Base-by-base conservation (phyloP, 129 eudicot genomes). In the Lonicera japonica region DNA sequence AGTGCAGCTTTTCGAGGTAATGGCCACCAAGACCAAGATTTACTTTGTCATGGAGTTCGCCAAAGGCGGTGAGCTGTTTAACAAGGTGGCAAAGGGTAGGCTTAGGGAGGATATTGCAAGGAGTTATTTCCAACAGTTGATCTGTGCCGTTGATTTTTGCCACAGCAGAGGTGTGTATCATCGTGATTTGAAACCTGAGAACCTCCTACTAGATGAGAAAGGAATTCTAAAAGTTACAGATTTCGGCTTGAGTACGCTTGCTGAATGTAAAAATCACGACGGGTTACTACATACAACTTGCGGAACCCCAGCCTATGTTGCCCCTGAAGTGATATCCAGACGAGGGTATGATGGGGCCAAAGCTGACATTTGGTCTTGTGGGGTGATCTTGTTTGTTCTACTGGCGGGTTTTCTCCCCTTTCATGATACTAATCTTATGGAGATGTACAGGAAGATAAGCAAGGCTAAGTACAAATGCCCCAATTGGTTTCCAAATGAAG, bases 261-360 rank as follows among this genome's bases (percentile, higher is more conserved):
- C 71, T 0, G 76, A 78, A 5, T 80, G 86, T 38, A 73, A 64
- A 17, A 56, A 77, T 14, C 65, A 71, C 58, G 95, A 87, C 54
- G 95, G 88, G 29, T 70, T 87, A 58, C 73, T 87, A 46, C 88
- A 87, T 79, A 87, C 92, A 3, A 78, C 90, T 12, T 87, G 95
- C 54, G 95, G 95, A n/a, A 87, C 95, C 57, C 95, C 92, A 0
- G 90, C 95, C 15, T 87, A 87, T 17, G 88, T 87, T 13, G 95
- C 92, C 11, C 95, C 91, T 13, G 88, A 87, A 64, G 91, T 87
- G 47, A 78, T 87, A 15, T 70, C 81, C 50, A 61, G 88, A 69
- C 81, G 70, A 70, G 95, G 95, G 1, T 87, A 87, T 56, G 92
- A 87, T 63, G 95, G 92, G 54, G 91, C 77, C 25, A 87, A 87